Base-by-base conservation (phyloP, 108 stramenopile species). In the Phaeodactylum tricornutum region DNA sequence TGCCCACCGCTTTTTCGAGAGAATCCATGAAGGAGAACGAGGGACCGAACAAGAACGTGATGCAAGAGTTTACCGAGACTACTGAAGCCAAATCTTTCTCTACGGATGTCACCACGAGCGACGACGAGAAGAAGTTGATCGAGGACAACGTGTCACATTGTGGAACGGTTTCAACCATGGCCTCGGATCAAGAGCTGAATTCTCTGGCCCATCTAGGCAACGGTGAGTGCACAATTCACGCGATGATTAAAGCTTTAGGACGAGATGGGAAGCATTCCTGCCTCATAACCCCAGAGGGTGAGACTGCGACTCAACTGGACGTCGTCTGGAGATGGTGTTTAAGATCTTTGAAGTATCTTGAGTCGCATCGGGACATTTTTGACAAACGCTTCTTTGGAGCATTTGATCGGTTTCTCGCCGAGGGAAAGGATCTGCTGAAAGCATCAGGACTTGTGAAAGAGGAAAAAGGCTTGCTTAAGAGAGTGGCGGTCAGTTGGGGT, bases 321-420 rank as follows among this genome's bases (percentile, higher is more conserved):
- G 54, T 58, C 9, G 71, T 62, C 43, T 59, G 54, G 43, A 70
- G 44, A 36, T 86, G 71, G 69, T 79, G 41, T 46, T 35, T 60
- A 41, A 36, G 37, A 40, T 75, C 62, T 22, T 36, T 60, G 45
- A 76, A 66, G 49, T 76, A 62, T 66, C 43, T 75, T 21, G 57
- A 52, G 14, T 33, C 47, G n/a, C 73, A 60, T 16, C 38, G 56
- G 25, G 67, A 75, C 26, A 29, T 75, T 1, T 69, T 65, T 30
- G 80, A 86, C 47, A 71, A 62, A 31, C 57, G 72, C 23, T 77
- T 58, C 44, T 71, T 76, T 47, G 68, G 77, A 11, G 64, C 69
- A 9, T 68, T 86, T 28, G 79, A 81, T 59, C 66, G 75, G 44
- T 71, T 75, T 25, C 47, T 81, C 28, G 49, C 63, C 33, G 70